Base-by-base conservation (phyloP, 345 rosid genomes). In the Eutrema heterophyllum region DNA sequence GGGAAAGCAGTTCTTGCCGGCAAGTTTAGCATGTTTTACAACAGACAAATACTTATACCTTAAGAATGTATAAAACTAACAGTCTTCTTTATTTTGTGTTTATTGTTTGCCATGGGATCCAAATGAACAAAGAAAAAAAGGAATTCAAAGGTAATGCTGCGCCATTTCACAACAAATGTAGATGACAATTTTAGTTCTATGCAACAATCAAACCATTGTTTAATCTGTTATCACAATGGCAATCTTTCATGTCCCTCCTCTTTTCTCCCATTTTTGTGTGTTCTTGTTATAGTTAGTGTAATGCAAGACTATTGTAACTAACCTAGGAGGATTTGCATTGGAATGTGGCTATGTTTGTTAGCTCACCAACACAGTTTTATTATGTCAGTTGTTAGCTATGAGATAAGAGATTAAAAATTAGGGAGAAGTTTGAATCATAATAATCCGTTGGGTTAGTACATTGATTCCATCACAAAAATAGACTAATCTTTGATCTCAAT, bases 1-100 rank as follows among this genome's bases (percentile, higher is more conserved):
- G 98, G 99, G 50, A 96, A 96, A 4, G 97, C 99, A 5, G 97
- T 96, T 66, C 99, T 96, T 74, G 99, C 98, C 65, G 99, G 98
- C 90, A 72, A 82, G 90, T 72, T 38, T 54, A 61, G 53, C 62
- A 10, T 62, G 12, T 9, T 7, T n/a, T 27, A 12, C 10, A 11
- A 71, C 4, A 27, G 0, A 38, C 2, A 11, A 12, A 5, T 48
- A 3, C 18, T 16, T 35, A 0, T 12, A 61, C 35, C 13, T 52
- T 75, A 26, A 4, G 16, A 32, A 46, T 39, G 2, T 39, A 1
- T 32, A 3, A 36, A 51, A 24, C 64, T 49, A 4, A 32, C 6
- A 27, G 12, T 43, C 63, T 67, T 68, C 24, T 64, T 46, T 24
- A 2, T 50, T 14, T 43, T 71, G 54, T 71, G 55, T 38, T 66